Percentiles rank a stretch among this genome's conserved stretches.
These are phyloP conservation scores for Ogataea salicorniae DNA, from an alignment of 805 yeast species.

Conservation along the genomic window DNA sequence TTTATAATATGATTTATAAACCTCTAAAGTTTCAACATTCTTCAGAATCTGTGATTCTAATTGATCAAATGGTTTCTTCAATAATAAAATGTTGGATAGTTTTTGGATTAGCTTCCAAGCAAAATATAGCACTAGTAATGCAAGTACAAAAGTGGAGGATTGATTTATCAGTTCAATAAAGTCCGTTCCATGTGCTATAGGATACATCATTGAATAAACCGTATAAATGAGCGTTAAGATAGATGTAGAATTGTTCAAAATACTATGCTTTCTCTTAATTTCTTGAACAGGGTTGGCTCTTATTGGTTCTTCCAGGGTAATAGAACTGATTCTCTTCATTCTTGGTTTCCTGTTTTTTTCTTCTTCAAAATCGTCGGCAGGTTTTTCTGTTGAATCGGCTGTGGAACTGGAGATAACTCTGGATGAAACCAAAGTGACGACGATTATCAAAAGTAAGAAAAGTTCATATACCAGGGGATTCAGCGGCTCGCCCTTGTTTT, in stretches of 20 bases:
- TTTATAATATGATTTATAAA: slow-evolving; percentile 45
- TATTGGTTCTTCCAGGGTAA: slow-evolving; percentile 23
- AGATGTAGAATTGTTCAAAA: slow-evolving; percentile 37
- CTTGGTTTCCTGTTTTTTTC: slow-evolving; percentile 6
- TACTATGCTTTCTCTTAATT: slow-evolving; percentile 12
- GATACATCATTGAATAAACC: slow-evolving; percentile 27
- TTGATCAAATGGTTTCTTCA: slow-evolving; percentile 47
- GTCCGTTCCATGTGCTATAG: slow-evolving; percentile 18
- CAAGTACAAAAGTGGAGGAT: slow-evolving; percentile 22
- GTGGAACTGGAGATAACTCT: slow-evolving; percentile 15
- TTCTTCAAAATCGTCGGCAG: not conserved
- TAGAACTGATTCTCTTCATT: slow-evolving; percentile 23
- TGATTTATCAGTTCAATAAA: slow-evolving; percentile 19
- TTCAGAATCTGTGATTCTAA: slow-evolving; percentile 36
- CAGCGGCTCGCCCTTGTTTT: slow-evolving; percentile 16
- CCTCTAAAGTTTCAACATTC: slow-evolving; percentile 42
- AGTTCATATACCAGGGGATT: slow-evolving; percentile 27
- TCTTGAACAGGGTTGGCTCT: slow-evolving; percentile 5
- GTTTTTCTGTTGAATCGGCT: not conserved
- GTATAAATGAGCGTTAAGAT: slow-evolving; percentile 36
- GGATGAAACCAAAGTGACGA: slow-evolving; percentile 32
- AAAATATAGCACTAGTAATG: slow-evolving; percentile 19
- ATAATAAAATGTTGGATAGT: slow-evolving; percentile 47
- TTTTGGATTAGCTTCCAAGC: slow-evolving; percentile 39
- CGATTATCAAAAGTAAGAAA: slow-evolving; percentile 21